Percentiles rank a stretch among this genome's conserved stretches.
Conservation (phyloP, 495 filamentous ascomycete genomes). For the Xylaria venustula region DNA sequence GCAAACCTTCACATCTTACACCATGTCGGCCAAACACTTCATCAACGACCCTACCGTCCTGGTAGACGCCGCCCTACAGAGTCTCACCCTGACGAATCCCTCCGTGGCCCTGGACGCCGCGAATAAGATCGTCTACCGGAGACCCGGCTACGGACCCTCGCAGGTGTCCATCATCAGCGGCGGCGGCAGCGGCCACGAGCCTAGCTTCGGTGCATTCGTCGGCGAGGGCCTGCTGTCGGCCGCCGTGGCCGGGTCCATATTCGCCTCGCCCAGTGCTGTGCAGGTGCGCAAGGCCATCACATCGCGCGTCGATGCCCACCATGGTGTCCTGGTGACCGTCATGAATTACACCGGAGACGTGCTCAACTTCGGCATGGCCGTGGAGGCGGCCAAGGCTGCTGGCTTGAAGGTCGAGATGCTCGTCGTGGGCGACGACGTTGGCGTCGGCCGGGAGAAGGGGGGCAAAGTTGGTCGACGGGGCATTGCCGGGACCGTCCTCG, state of each 20-base stretch:
- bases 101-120: constrained; percentile 71
- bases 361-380: constrained; percentile 91
- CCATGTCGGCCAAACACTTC: constrained; percentile 80
- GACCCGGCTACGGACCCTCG: constrained; percentile 45
- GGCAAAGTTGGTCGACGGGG: constrained; percentile 92
- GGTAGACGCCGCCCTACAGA: constrained; percentile 73
- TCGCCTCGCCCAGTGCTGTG: constrained; percentile 83
- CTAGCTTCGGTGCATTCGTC: constrained; percentile 73
- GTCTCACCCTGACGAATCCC: constrained; percentile 82
- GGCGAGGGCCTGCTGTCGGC: constrained; percentile 75
- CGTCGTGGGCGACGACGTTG: constrained; percentile 92
- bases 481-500: constrained; percentile 85
- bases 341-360: constrained; percentile 83
- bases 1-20: neutral
- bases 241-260: constrained; percentile 89
- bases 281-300: constrained; percentile 79
- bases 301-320: constrained; percentile 63
- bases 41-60: constrained; percentile 80
- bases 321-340: constrained; percentile 70
- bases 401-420: constrained; percentile 87
- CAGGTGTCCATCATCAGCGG: constrained; percentile 85
- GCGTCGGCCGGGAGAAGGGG: constrained; percentile 76
- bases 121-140: constrained; percentile 86
- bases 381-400: constrained; percentile 84
- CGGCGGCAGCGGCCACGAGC: constrained; percentile 92